phyloP scores from a whole-genome alignment of 2,329 filamentous ascomycete genomes.

The Pseudocercospora eumusae region DNA sequence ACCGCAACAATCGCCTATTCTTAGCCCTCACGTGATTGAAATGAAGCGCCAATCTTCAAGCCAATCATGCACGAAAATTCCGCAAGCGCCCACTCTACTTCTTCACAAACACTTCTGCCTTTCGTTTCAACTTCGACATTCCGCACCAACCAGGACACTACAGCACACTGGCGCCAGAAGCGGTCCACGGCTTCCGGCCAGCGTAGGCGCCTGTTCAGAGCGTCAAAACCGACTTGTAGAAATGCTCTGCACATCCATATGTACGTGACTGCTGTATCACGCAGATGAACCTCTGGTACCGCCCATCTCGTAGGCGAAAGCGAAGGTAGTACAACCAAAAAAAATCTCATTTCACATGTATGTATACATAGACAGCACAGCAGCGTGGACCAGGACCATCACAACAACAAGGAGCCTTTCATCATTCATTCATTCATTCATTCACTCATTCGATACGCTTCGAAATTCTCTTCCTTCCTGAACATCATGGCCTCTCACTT shows the following conservation, averaged over 20 bases:
- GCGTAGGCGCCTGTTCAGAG: background rate
- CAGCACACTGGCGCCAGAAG: too few species aligned
- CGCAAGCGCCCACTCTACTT: background rate
- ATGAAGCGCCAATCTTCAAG: background rate
- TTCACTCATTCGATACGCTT: background rate
- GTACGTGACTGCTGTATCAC: constrained; percentile 5
- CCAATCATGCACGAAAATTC: background rate
- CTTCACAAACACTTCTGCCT: background rate
- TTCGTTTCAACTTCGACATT: background rate
- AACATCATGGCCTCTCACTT: constrained; percentile 24
- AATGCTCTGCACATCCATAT: constrained; percentile 4
- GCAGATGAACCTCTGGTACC: background rate
- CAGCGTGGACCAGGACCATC: background rate
- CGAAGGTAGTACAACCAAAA: background rate
- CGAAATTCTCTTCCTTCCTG: background rate
- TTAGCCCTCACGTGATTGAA: background rate
- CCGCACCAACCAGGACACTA: background rate
- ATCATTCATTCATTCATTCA: too few species aligned
- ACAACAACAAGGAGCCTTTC: too few species aligned
- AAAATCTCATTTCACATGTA: background rate
- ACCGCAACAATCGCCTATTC: background rate
- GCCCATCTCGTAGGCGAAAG: background rate
- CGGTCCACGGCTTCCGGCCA: background rate
- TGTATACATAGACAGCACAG: background rate
- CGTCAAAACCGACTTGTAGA: background rate